These are phyloP conservation scores for Abrus precatorius DNA, from an alignment of 306 rosid genomes.

Conservation along the genomic window DNA sequence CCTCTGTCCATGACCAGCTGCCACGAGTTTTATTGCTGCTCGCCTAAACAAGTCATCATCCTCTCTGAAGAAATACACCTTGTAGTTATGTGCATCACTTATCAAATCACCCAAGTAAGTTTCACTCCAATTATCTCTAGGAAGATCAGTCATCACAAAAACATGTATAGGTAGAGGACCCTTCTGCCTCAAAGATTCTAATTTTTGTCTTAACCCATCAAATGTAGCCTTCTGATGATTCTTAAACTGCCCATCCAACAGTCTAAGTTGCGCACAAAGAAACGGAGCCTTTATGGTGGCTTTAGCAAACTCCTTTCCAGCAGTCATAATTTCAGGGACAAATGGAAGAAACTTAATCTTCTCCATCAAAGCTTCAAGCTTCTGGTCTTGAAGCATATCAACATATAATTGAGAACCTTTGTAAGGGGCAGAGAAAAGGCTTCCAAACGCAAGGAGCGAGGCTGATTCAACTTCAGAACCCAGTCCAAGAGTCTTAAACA, in stretches of 20 bases:
- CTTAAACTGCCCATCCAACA: conserved; percentile 94
- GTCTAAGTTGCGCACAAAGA: conserved; percentile 87
- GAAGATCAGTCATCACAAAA: conserved; percentile 94
- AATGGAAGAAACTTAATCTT: conserved; percentile 71
- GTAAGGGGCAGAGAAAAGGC: conserved; percentile 86
- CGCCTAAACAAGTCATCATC: conserved; percentile 59
- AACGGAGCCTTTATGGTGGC: conserved; percentile 69
- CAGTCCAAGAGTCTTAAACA: conserved; percentile 75
- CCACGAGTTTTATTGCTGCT: conserved; percentile 65
- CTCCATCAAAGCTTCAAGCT: conserved; percentile 64
- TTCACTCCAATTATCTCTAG: conserved; percentile 74
- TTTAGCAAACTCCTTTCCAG: conserved; percentile 66
- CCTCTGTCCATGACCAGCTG: conserved; percentile 63
- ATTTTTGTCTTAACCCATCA: conserved; percentile 59
- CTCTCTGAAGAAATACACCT: conserved; percentile 67
- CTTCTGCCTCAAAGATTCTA: conserved; percentile 61
- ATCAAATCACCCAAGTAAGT: conserved; percentile 79
- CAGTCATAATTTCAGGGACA: conserved; percentile 69
- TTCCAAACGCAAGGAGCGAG: conserved; percentile 84
- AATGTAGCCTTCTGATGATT: conserved; percentile 86
- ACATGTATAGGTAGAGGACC: conserved; percentile 65
- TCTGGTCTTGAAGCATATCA: conserved; percentile 68
- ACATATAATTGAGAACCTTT: conserved; percentile 75
- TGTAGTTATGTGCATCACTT: conserved; percentile 56
- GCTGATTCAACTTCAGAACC: conserved; percentile 75